Base-by-base conservation (phyloP, 495 filamentous ascomycete species). In the Lasiosphaeris hirsuta region DNA sequence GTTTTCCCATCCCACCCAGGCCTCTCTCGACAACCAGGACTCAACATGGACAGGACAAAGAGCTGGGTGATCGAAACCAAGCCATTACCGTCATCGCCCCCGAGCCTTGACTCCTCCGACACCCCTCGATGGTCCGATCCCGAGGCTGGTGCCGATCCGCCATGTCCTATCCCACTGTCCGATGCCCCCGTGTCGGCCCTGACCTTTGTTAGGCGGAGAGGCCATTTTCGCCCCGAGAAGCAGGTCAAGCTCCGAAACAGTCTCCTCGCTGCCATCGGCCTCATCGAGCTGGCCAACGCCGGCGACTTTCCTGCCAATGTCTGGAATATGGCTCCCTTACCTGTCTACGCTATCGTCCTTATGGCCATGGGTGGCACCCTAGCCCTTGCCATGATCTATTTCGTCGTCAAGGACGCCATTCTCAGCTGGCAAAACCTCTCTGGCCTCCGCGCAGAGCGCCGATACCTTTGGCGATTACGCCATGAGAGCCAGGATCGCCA, bases 291-390 rank as follows among this genome's bases (percentile, higher is more conserved):
- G 13, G 77, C 76, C 41, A 82, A 82, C 48, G 78, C 76, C 0
- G 76, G 71, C 1, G 79, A 82, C 58, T 81, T 82, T 41, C 76
- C 79, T 0, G 78, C 79, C 11, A 82, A 82, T 41, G 75, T 80
- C 7, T 82, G 77, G 78, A 82, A 82, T 43, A 48, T 74, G 19
- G 69, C 71, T 35, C 79, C 78, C 0, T 69, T 79, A 2, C 78
- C 79, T 3, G 65, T 46, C 2, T 74, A 75, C 44, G 77, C 76
- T 3, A 65, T 74, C 8, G 69, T 72, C 14, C 60, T 81, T 5
- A 81, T 82, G 78, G 78, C 70, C 9, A 67, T 81, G 11, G 79
- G 79, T 1, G 79, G 77, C 0, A 74, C 73, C 1, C 34, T 76
- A 8, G 78, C 78, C 0, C 57, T 81, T 14, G 51, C 61, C 10